These are phyloP conservation scores for Tubosaeta brunneosetosa DNA, from an alignment of 768 basidiomycete species.

Conservation along the genomic window DNA sequence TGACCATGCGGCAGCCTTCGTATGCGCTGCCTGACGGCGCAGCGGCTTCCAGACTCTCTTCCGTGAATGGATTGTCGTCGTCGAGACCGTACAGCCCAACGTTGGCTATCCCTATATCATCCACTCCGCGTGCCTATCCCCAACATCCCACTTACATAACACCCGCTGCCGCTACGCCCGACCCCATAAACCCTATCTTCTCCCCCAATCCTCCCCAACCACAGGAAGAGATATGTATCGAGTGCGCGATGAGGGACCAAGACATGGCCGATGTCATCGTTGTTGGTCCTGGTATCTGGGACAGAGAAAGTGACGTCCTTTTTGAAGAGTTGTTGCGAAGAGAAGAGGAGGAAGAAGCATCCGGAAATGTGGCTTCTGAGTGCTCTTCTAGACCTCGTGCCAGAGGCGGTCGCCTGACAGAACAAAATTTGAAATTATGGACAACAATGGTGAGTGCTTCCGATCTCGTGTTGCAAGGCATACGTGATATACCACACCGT, in stretches of 20 bases:
- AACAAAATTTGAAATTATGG: conserved; percentile 81
- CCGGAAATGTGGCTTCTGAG: conserved; percentile 45
- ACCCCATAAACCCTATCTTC: conserved; percentile 58
- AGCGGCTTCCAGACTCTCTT: conserved; percentile 33
- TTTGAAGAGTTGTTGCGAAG: conserved; percentile 72
- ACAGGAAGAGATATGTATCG: conserved; percentile 86
- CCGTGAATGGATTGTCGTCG: conserved; percentile 54
- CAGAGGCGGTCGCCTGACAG: conserved; percentile 66
- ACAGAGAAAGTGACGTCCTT: conserved; percentile 77
- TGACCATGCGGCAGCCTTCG: conserved; percentile 45
- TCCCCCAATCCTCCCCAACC: conserved; percentile 47
- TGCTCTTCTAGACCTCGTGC: conserved; percentile 55
- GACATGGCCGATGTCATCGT: conserved; percentile 98
- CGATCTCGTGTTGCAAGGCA: background rate
- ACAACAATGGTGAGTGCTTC: conserved; percentile 56
- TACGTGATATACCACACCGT: conserved; percentile 6
- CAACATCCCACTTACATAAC: conserved; percentile 78
- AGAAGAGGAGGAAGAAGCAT: conserved; percentile 65
- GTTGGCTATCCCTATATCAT: conserved; percentile 51
- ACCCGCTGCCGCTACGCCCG: conserved; percentile 44
- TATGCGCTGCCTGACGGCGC: conserved; percentile 36
- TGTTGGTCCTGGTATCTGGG: conserved; percentile 82
- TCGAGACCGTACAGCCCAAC: conserved; percentile 47
- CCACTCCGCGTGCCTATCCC: conserved; percentile 60
- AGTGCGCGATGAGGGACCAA: conserved; percentile 98